Evolutionary conservation across 768 basidiomycete genomes (phyloP), one percentile per base, ranked within the genome.

Genomic region (Tricholoma hemisulphureum): DNA sequence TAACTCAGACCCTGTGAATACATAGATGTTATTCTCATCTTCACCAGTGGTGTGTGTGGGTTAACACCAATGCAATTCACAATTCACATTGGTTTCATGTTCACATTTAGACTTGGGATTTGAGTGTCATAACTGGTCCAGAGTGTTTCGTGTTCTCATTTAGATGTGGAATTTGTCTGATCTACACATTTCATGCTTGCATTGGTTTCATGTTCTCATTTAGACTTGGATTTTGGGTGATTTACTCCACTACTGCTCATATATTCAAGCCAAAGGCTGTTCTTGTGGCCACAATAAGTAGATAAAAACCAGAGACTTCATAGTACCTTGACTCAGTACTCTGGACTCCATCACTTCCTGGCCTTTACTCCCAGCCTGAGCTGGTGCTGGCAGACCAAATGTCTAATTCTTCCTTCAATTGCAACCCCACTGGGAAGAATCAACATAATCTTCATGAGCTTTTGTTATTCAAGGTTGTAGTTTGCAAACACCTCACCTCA

Each of bases 371-470:
- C 14, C 51, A 26, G 23, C n/a, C n/a, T n/a, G n/a, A n/a, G n/a
- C n/a, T n/a, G n/a, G n/a, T n/a, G 41, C 41, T 23, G 41, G 18
- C 41, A 18, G 41, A 18, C 18, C n/a, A n/a, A 34, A 52, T 52
- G 52, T 11, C 49, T 13, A 51, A 13, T 32, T 55, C 56, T 14
- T 53, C 29, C 28, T n/a, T 23, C 2, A 26, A 20, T 46, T 54
- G 61, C 18, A 65, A 64, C 35, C 61, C 67, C 11, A 39, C 10
- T 5, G 63, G 65, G 5, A 62, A 55, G 11, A 68, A 68, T 58
- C 67, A 67, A 51, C 56, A 60, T 28, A 41, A 41, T 20, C 39
- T 41, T 41, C n/a, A 52, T 52, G 34, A 20, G 21, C 51, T 28
- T 55, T 26, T 32, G 58, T 63, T 37, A 55, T 51, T 61, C 20